Percentiles rank a stretch among this genome's conserved stretches.
phyloP scores from a whole-genome alignment of 208 protist genomes.

The Novymonas esmeraldas region DNA sequence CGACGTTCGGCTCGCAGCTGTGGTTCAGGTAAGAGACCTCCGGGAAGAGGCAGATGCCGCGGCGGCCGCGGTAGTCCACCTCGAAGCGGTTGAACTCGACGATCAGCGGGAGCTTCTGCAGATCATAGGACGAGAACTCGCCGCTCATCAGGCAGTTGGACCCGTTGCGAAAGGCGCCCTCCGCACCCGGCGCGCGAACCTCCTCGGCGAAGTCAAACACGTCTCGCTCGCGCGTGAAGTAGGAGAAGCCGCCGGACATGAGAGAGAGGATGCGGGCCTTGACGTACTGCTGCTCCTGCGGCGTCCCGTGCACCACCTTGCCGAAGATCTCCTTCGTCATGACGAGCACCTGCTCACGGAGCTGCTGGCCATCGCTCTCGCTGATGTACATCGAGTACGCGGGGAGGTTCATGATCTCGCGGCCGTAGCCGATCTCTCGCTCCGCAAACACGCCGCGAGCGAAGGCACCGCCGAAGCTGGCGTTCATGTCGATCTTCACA shows the following conservation, averaged over 20 bases:
- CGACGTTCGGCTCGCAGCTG: conserved; percentile 84
- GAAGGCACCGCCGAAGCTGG: conserved; percentile 72
- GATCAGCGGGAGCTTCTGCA: conserved; percentile 85
- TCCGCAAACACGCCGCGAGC: conserved; percentile 76
- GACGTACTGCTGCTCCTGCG: conserved; percentile 72
- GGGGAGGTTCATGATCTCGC: conserved; percentile 82
- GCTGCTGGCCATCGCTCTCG: conserved; percentile 47
- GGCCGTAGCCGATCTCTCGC: conserved; percentile 78
- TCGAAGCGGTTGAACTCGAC: conserved; percentile 89
- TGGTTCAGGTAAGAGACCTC: conserved; percentile 88
- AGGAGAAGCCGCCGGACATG: conserved; percentile 84
- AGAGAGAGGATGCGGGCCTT: conserved; percentile 75
- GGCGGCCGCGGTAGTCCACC: conserved; percentile 78
- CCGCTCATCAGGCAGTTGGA: conserved; percentile 70
- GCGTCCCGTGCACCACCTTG: conserved; percentile 57
- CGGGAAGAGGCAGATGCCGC: conserved; percentile 81
- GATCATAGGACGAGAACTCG: conserved; percentile 81
- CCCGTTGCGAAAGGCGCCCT: conserved; percentile 65
- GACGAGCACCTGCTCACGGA: conserved; percentile 75
- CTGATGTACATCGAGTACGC: conserved; percentile 82
- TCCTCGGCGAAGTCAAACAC: conserved; percentile 87
- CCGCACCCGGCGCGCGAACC: conserved; percentile 60
- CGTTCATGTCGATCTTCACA: conserved; percentile 77
- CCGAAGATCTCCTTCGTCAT: conserved; percentile 79
- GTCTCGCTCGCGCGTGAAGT: conserved; percentile 86